These are phyloP conservation scores for Asclepias syriaca DNA, from an alignment of 257 asterid species.

Conservation along the genomic window DNA sequence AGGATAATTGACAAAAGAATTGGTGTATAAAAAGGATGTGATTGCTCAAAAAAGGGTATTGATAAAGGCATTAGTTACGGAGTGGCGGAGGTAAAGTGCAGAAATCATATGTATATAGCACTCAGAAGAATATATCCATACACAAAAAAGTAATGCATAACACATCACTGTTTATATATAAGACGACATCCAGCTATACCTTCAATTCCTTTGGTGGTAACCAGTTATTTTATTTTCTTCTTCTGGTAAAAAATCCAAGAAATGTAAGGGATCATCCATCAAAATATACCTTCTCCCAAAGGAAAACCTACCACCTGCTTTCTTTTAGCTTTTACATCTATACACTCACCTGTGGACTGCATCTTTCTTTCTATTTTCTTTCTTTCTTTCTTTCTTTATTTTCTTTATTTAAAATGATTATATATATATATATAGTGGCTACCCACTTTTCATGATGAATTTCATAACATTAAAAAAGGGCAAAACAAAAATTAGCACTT, in stretches of 20 bases:
- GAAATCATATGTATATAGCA: no score
- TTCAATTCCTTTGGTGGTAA: conserved; percentile 19
- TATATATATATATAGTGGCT: not conserved
- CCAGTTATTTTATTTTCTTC: conserved; percentile 22
- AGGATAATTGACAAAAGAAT: no score
- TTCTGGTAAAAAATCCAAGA: conserved; percentile 20
- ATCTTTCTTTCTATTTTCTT: not conserved
- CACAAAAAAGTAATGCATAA: conserved; percentile 11
- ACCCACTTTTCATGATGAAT: not conserved
- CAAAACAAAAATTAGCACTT: no score
- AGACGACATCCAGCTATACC: conserved; percentile 20
- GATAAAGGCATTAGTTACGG: no score
- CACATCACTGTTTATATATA: conserved; percentile 31
- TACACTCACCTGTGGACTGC: conserved; percentile 7
- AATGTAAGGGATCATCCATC: conserved; percentile 9
- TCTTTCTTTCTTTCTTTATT: not conserved
- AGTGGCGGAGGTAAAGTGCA: no score
- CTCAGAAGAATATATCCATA: no score
- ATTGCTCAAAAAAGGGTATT: no score
- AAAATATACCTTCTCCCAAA: conserved; percentile 11
- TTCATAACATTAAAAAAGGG: not conserved
- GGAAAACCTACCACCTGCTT: conserved; percentile 16
- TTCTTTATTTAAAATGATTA: no score
- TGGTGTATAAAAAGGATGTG: no score
- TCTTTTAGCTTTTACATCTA: conserved; percentile 7